A percentile compares a stretch with the other conserved stretches of the same genome.
These are phyloP conservation scores for Aristolochia fimbriata DNA, from an alignment of 164 flowering plant species.

Conservation along the genomic window DNA sequence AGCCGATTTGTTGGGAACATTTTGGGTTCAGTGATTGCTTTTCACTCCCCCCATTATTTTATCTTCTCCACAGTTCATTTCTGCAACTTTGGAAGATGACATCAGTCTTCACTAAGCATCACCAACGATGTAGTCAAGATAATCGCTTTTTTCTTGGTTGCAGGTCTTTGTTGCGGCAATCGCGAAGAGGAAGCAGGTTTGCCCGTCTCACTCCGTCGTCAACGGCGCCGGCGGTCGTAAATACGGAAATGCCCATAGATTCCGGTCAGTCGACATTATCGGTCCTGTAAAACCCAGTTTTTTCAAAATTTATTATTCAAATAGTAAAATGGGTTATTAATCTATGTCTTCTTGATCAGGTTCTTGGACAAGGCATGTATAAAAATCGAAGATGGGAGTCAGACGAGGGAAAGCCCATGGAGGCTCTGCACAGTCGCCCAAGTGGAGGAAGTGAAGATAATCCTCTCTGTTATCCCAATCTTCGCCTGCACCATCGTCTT, in stretches of 20 bases:
- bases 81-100: background rate
- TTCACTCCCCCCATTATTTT: too few species aligned
- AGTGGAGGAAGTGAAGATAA: constrained; percentile 64
- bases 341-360: constrained; percentile 28
- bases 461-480: constrained; percentile 54
- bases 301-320: too few species aligned
- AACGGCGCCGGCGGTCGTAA: background rate
- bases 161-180: constrained; percentile 89
- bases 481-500: constrained; percentile 67
- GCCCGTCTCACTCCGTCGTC: constrained; percentile 28
- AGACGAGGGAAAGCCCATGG: constrained; percentile 53
- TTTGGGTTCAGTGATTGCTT: too few species aligned
- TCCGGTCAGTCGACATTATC: background rate
- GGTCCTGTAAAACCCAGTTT: background rate
- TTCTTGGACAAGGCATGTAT: constrained; percentile 96
- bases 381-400: constrained; percentile 27
- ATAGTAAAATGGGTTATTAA: background rate
- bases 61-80: too few species aligned
- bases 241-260: background rate
- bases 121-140: too few species aligned
- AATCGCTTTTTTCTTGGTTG: background rate
- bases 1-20: too few species aligned
- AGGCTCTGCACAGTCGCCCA: constrained; percentile 51
- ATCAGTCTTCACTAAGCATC: background rate
- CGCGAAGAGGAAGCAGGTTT: constrained; percentile 47